phyloP scores from a whole-genome alignment of 2,329 filamentous ascomycete species.

The Neofusicoccum cordaticola region DNA sequence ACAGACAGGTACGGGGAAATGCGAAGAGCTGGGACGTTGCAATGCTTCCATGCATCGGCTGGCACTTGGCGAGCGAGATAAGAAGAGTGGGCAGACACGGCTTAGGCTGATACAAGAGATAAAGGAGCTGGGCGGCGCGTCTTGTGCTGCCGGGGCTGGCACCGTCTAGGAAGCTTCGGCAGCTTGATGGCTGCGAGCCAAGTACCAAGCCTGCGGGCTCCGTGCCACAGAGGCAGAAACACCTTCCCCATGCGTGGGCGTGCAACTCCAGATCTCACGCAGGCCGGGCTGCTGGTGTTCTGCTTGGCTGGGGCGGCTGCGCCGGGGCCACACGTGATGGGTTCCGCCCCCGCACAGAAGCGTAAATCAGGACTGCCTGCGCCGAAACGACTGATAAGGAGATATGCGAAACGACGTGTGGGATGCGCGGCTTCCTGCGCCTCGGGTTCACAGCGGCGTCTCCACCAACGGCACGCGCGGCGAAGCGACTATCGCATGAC shows the following conservation, averaged over 20 bases:
- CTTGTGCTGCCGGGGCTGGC: background rate
- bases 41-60: background rate
- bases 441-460: background rate
- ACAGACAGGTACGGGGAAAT: background rate
- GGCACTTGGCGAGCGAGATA: background rate
- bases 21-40: background rate
- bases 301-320: background rate
- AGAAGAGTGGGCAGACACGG: conserved; percentile 7
- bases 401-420: background rate
- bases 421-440: background rate
- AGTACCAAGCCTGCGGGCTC: background rate
- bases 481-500: background rate
- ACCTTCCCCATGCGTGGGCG: conserved; percentile 1
- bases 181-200: conserved; percentile 5
- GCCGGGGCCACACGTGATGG: background rate
- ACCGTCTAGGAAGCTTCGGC: conserved; percentile 4
- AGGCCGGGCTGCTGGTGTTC: background rate
- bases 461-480: background rate
- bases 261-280: background rate
- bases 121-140: conserved; percentile 3
- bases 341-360: background rate
- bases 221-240: background rate
- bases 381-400: background rate
- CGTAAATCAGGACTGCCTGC: background rate
- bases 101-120: conserved; percentile 10